A percentile compares a stretch with the other conserved stretches of the same genome.
Evolutionary conservation across 495 filamentous ascomycete species (phyloP).

Genomic region (Acidiella bohemica): DNA sequence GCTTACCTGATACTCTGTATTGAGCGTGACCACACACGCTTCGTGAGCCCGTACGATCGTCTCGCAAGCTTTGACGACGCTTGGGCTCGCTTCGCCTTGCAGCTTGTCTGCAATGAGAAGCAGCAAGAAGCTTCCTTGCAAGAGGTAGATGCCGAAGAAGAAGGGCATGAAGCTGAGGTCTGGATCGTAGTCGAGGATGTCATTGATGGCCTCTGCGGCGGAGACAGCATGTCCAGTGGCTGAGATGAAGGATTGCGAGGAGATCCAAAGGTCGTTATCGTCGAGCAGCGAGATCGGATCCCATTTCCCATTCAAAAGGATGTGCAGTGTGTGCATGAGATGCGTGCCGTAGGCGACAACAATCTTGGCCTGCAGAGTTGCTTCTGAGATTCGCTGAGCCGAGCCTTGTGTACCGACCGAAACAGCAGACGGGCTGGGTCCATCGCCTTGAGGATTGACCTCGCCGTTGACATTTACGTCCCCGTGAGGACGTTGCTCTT

Average conservation of each 20-base stretch:
- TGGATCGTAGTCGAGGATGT: slow-evolving; percentile 70
- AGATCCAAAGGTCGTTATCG: slow-evolving; percentile 78
- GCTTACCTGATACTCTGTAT: slow-evolving; percentile 74
- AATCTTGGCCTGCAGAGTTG: slow-evolving; percentile 53
- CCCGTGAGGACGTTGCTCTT: slow-evolving; percentile 15
- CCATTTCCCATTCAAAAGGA: slow-evolving; percentile 77
- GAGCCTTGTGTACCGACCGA: slow-evolving; percentile 36
- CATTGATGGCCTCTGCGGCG: slow-evolving; percentile 67
- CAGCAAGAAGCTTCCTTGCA: slow-evolving; percentile 73
- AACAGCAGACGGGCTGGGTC: slow-evolving; percentile 9
- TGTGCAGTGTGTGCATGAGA: slow-evolving; percentile 75
- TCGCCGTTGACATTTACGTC: slow-evolving; percentile 36
- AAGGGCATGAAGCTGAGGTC: slow-evolving; percentile 82
- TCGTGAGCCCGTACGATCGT: slow-evolving; percentile 77
- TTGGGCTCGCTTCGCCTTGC: slow-evolving; percentile 62
- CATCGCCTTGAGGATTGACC: slow-evolving; percentile 2
- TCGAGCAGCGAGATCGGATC: slow-evolving; percentile 72
- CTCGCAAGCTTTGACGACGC: slow-evolving; percentile 70
- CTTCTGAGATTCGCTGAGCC: slow-evolving; percentile 30
- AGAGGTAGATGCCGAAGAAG: slow-evolving; percentile 75
- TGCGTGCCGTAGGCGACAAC: slow-evolving; percentile 83
- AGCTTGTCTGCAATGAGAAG: slow-evolving; percentile 73
- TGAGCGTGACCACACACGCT: slow-evolving; percentile 71
- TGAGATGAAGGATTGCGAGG: slow-evolving; percentile 63
- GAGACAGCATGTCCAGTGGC: slow-evolving; percentile 70